These are phyloP conservation scores for Pichia membranifaciens DNA, from an alignment of 805 yeast genomes.

Conservation along the genomic window DNA sequence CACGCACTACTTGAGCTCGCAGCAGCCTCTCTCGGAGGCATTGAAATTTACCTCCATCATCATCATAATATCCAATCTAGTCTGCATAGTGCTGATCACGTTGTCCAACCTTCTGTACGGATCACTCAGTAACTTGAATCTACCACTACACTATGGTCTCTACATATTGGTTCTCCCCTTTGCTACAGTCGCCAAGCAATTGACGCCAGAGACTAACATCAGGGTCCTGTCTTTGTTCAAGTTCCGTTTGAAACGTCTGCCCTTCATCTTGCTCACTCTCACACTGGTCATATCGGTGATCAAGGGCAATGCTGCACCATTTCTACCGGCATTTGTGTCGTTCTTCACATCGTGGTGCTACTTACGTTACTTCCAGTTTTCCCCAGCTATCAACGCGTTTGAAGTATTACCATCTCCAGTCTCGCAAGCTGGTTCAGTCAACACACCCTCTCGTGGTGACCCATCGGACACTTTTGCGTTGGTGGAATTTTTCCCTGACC, in stretches of 20 bases:
- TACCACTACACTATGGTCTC: constrained; percentile 48
- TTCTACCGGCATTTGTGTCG: constrained; percentile 49
- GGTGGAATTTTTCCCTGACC: constrained; percentile 76
- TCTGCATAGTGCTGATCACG: constrained; percentile 35
- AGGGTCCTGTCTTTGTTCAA: constrained; percentile 34
- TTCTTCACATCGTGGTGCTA: constrained; percentile 72
- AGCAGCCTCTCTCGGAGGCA: constrained; percentile 35
- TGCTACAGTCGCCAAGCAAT: constrained; percentile 50
- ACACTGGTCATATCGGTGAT: constrained; percentile 31
- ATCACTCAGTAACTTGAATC: constrained; percentile 34
- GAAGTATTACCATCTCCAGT: constrained; percentile 34
- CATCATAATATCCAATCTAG: constrained; percentile 50
- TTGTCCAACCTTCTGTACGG: constrained; percentile 31
- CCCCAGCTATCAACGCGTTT: constrained; percentile 22
- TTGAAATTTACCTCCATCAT: constrained; percentile 45
- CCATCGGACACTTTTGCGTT: constrained; percentile 86
- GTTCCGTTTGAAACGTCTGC: constrained; percentile 19
- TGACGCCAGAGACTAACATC: constrained; percentile 52
- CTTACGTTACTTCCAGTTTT: constrained; percentile 67
- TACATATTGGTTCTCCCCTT: constrained; percentile 46
- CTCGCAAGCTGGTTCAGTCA: constrained; percentile 15
- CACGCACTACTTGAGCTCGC: constrained; percentile 8
- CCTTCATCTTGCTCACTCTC: constrained; percentile 15
- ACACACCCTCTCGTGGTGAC: constrained; percentile 52
- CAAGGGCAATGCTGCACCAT: constrained; percentile 39